Base-by-base conservation (phyloP, 352 stramenopile genomes). In the Plasmopara halstedii region DNA sequence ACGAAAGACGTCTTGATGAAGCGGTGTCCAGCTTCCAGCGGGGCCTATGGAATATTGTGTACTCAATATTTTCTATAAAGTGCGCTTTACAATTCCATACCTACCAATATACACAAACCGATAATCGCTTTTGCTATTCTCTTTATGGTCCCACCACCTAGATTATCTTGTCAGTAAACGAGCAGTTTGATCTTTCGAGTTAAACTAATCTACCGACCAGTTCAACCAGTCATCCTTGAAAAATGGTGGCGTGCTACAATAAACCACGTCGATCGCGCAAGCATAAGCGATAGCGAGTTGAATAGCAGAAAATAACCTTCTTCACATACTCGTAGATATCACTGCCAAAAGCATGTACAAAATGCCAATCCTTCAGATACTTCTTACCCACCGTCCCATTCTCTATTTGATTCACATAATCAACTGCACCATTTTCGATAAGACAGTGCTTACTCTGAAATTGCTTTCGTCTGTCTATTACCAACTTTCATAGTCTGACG, bases 1-100 rank as follows among this genome's bases (percentile, higher is more conserved):
- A 22, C 85, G 80, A 15, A 98, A 85, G 2, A 99, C 96, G 66
- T 99, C 96, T 36, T 97, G 88, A 60, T 99, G 96, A 46, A 98
- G 62, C 1, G 70, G 68, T 6, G 96, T 99, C 50, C 58, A 83
- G 22, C 92, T 97, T 40, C 73, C 83, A 19, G 58, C 45, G 4
- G 93, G 88, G 20, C 96, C 81, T 93, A 46, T 43, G 0, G 21
- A 43, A 41, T 27, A 31, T 21, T 36, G 21, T 37, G 15, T 9
- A 31, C 5, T 26, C n/a, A 41, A 18, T 31, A 15, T 39, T 43
- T 15, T 9, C 5, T 20, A 11, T 18, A 13, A 8, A 25, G 18
- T 20, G 19, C 4, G 6, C 2, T 40, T 25, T 13, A 40, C 37
- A 9, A 19, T 19, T 13, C 10, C 14, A 39, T 34, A 14, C 48